Conservation (phyloP, 1,139 yeast species). For the Blastobotrys niveus region DNA sequence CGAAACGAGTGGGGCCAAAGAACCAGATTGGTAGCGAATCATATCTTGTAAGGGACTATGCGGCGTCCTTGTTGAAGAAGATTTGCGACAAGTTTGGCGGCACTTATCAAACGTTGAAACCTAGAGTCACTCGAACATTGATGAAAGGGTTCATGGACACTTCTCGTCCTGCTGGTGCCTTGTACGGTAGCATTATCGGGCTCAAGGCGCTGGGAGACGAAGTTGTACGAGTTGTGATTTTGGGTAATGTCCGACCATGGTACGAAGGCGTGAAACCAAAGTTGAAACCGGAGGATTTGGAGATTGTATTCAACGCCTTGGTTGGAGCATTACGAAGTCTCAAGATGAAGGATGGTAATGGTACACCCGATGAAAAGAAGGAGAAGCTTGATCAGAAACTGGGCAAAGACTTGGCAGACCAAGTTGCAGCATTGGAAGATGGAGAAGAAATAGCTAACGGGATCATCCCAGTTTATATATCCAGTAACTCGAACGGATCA, state of each 20-base stretch:
- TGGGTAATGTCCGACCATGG: slow-evolving; percentile 87
- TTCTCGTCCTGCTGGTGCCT: slow-evolving; percentile 77
- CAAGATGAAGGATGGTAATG: slow-evolving; percentile 20
- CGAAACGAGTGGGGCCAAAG: slow-evolving; percentile 75
- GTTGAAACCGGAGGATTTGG: slow-evolving; percentile 27
- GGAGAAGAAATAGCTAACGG: slow-evolving; percentile 57
- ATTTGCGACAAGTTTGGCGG: slow-evolving; percentile 76
- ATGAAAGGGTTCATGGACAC: slow-evolving; percentile 83
- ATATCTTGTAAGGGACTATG: slow-evolving; percentile 66
- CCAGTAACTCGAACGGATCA: neutral
- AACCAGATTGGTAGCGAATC: slow-evolving; percentile 29
- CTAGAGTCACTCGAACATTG: slow-evolving; percentile 88
- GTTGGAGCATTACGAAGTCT: slow-evolving; percentile 31
- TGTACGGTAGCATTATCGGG: slow-evolving; percentile 87
- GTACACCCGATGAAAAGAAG: slow-evolving; percentile 29
- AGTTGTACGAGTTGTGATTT: slow-evolving; percentile 73
- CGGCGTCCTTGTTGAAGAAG: slow-evolving; percentile 75
- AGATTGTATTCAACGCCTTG: slow-evolving; percentile 27
- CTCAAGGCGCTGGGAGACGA: slow-evolving; percentile 80
- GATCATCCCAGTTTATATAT: slow-evolving; percentile 66
- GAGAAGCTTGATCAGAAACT: slow-evolving; percentile 50
- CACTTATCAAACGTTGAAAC: slow-evolving; percentile 83
- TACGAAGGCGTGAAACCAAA: slow-evolving; percentile 30
- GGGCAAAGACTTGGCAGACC: slow-evolving; percentile 54
- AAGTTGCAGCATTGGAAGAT: slow-evolving; percentile 48